Base-by-base conservation (phyloP, 2,329 filamentous ascomycete species). In the Xylaria sp. region DNA sequence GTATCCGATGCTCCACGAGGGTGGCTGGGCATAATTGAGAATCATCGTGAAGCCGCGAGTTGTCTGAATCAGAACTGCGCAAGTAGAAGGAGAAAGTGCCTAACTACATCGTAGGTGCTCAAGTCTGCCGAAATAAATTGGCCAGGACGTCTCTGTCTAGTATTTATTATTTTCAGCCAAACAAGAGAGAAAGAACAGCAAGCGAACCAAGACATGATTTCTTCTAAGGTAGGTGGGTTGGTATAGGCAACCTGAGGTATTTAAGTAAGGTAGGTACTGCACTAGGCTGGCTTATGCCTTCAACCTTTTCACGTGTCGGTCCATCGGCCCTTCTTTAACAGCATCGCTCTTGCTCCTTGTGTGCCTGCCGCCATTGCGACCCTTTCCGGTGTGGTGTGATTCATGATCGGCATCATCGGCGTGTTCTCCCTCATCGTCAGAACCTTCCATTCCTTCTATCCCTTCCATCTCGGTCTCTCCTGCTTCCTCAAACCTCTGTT, bases 381-480 rank as follows among this genome's bases (percentile, higher is more conserved):
- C 43, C 59, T 61, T 62, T 8, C 43, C 7, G 15, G 28, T 51
- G 43, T 55, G 54, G n/a, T 64, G 63, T 31, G 61, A 52, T 31
- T 71, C 64, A 25, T 75, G 67, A 8, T 73, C 73, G 8, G 69
- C 62, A 9, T 70, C 65, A 56, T 67, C 66, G 3, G 59, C 63
- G n/a, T 55, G 9, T 31, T 68, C 57, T 23, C 65, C 73, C 25
- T 74, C 71, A 18, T 74, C 77, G 1, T 79, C 80, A 48, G 76
- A 71, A 55, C 78, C 79, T 43, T 79, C 75, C 25, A 80, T 77
- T 31, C 79, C 75, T 8, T 78, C 76, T 23, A 78, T 73, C 3
- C 81, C 82, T 69, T 81, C 81, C 64, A 85, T 80, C 74, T 85
- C 82, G 23, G 74, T 78, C 62, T 80, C 78, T 0, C 78, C 81